These are phyloP conservation scores for Sanghuangporus sanghuang DNA, from an alignment of 1,284 basidiomycete species.

Conservation along the genomic window DNA sequence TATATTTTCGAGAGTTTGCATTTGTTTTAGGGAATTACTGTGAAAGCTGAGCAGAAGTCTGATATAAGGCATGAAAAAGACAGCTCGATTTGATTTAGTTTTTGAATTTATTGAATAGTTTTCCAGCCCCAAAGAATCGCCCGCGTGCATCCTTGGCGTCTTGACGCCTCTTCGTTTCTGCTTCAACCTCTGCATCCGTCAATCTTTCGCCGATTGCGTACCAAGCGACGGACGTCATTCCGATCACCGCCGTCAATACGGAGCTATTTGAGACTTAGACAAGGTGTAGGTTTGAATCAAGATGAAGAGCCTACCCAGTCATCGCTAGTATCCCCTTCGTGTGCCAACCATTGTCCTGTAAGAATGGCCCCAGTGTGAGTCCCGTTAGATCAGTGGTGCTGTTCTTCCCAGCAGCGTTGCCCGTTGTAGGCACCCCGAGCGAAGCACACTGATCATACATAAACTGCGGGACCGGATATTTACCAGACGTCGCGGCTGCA, in stretches of 20 bases:
- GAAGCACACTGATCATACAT: slow-evolving; percentile 70
- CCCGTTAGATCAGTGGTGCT: slow-evolving; percentile 60
- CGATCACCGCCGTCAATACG: slow-evolving; percentile 76
- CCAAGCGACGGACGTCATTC: slow-evolving; percentile 79
- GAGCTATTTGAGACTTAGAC: slow-evolving; percentile 38
- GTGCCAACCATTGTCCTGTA: slow-evolving; percentile 75
- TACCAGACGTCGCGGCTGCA: slow-evolving; percentile 20
- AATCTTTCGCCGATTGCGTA: slow-evolving; percentile 67
- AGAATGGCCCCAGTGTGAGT: slow-evolving; percentile 59
- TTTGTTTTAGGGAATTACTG: too few species aligned
- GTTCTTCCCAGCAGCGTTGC: slow-evolving; percentile 78
- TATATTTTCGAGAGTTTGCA: too few species aligned
- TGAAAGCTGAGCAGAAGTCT: too few species aligned
- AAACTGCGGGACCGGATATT: slow-evolving; percentile 39
- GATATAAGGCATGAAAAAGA: too few species aligned
- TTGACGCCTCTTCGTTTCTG: slow-evolving; percentile 51
- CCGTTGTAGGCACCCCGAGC: slow-evolving; percentile 53
- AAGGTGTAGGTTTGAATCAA: not conserved
- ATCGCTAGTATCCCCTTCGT: slow-evolving; percentile 80
- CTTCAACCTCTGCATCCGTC: slow-evolving; percentile 74
- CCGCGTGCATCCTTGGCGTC: slow-evolving; percentile 43
- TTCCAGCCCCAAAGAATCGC: slow-evolving; percentile 1
- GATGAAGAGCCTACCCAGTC: slow-evolving; percentile 41
- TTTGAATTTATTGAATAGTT: not conserved
- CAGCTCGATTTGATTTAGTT: not conserved